A percentile compares a stretch with the other conserved stretches of the same genome.
phyloP scores from a whole-genome alignment of 192 early-diverging fungal species.

The Coemansia sp. region DNA sequence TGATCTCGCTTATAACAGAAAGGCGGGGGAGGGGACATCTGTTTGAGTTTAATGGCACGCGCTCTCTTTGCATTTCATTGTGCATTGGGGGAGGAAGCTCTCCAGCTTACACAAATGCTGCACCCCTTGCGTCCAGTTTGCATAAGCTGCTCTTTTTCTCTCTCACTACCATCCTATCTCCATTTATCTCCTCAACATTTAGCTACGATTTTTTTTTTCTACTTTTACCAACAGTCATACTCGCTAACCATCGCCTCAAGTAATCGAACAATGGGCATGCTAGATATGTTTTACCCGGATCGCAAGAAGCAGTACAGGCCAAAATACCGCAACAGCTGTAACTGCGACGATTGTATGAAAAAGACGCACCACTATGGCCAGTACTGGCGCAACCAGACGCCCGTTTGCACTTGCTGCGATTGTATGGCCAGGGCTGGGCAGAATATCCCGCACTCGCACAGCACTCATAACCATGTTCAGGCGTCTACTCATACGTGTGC shows the following conservation, averaged over 20 bases:
- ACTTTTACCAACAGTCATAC: neutral
- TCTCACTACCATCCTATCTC: neutral
- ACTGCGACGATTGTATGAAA: conserved; percentile 36
- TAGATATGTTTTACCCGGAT: conserved; percentile 42
- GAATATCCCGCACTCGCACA: conserved; percentile 36
- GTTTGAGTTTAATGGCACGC: neutral
- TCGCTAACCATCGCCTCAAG: neutral
- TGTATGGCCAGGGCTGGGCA: conserved; percentile 50
- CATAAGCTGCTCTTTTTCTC: neutral
- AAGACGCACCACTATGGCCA: conserved; percentile 36
- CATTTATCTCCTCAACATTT: neutral
- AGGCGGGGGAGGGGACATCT: neutral
- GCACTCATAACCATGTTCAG: conserved; percentile 41
- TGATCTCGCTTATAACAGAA: neutral
- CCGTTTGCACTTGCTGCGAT: conserved; percentile 51
- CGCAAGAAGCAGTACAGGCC: conserved; percentile 31
- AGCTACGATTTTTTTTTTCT: too few species aligned
- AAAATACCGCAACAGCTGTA: conserved; percentile 43
- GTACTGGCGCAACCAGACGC: conserved; percentile 43
- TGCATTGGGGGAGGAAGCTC: neutral
- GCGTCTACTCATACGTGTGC: conserved; percentile 39
- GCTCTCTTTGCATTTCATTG: neutral
- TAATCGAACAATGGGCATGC: conserved; percentile 32
- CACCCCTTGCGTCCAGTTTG: neutral
- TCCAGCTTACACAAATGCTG: neutral